Evolutionary conservation across 345 rosid genomes (phyloP).

Genomic region (Pistacia atlantica): DNA sequence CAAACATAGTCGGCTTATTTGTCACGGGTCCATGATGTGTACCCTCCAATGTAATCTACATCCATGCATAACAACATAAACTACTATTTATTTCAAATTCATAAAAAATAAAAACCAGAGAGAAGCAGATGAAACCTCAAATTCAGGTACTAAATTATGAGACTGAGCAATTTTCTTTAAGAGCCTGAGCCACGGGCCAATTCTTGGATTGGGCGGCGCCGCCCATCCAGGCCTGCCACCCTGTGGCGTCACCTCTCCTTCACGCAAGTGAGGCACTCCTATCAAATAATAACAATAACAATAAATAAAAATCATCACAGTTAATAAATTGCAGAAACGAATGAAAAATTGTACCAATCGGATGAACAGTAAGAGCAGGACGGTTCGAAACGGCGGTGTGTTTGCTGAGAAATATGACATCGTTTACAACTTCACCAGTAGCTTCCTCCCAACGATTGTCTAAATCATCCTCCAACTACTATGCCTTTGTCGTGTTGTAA

Average conservation of each 20-base stretch:
- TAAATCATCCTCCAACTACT: constrained; percentile 70
- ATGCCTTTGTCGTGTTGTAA: constrained; percentile 67
- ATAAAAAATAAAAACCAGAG: not conserved
- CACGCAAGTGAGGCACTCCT: constrained; percentile 88
- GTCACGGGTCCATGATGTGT: constrained; percentile 96
- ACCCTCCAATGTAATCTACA: constrained; percentile 86
- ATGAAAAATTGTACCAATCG: constrained; percentile 51
- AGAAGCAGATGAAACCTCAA: constrained; percentile 57
- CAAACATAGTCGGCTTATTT: constrained; percentile 79
- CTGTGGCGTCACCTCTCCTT: constrained; percentile 78
- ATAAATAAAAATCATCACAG: not conserved
- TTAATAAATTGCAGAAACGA: not conserved
- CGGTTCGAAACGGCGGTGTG: constrained; percentile 94
- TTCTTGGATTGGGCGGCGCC: constrained; percentile 77
- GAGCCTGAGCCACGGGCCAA: constrained; percentile 89
- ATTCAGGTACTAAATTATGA: constrained; percentile 83
- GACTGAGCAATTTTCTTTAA: constrained; percentile 68
- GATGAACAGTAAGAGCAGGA: constrained; percentile 89
- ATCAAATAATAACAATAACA: not conserved
- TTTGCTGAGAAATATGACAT: constrained; percentile 85
- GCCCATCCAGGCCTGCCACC: constrained; percentile 98
- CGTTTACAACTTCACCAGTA: constrained; percentile 76
- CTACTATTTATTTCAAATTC: not conserved
- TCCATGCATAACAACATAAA: constrained; percentile 15
- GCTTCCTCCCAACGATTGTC: constrained; percentile 86